These are phyloP conservation scores for Ambrosiella beaveri DNA, from an alignment of 2,329 filamentous ascomycete genomes.

Conservation along the genomic window DNA sequence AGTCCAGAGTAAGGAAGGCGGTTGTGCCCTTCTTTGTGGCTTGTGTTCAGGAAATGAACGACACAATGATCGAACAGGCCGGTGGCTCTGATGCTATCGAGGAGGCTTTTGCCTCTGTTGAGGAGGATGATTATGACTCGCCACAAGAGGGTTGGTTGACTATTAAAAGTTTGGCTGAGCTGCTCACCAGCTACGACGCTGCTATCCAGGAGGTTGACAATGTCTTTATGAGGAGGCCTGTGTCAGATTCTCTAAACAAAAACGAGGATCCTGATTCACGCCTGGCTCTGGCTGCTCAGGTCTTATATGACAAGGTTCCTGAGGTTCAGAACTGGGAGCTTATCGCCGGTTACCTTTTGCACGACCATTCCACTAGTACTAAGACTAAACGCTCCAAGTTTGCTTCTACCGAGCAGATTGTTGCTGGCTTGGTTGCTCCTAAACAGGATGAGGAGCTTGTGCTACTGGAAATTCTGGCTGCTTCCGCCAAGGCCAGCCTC, in stretches of 20 bases:
- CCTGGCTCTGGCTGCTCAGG: constrained; percentile 71
- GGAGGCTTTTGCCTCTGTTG: constrained; percentile 52
- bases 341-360: constrained; percentile 75
- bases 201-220: constrained; percentile 10
- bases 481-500: constrained; percentile 60
- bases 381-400: constrained; percentile 26
- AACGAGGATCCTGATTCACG: constrained; percentile 56
- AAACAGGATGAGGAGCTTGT: constrained; percentile 64
- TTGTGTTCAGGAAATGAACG: constrained; percentile 67
- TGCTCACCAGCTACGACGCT: constrained; percentile 59
- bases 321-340: constrained; percentile 79
- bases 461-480: constrained; percentile 71
- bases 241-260: constrained; percentile 40
- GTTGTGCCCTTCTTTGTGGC: constrained; percentile 82
- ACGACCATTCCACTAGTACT: constrained; percentile 61
- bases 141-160: constrained; percentile 76
- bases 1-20: constrained; percentile 69
- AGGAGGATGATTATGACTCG: constrained; percentile 60
- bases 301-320: constrained; percentile 63
- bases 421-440: constrained; percentile 59
- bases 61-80: constrained; percentile 65
- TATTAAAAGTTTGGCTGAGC: constrained; percentile 77
- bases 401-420: constrained; percentile 37
- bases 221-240: constrained; percentile 15
- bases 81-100: constrained; percentile 62